Evolutionary conservation across 441 rosid genomes (phyloP).

Genomic region (Sinapis alba): DNA sequence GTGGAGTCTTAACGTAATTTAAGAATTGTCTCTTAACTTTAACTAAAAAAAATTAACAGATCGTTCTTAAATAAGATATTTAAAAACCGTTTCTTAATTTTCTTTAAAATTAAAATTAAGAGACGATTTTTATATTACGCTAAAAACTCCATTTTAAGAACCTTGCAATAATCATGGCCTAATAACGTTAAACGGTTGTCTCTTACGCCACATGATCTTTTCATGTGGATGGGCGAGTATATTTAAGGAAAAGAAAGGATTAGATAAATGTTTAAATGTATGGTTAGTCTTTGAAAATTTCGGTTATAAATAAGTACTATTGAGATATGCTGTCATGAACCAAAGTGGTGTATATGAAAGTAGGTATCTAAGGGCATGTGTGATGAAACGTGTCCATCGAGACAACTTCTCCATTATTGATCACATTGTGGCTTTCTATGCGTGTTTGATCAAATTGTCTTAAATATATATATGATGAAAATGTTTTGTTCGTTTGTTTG

Average conservation of each 20-base stretch:
- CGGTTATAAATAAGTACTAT: neutral
- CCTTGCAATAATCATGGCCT: no score
- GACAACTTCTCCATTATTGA: conserved; percentile 22
- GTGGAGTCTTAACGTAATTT: no score
- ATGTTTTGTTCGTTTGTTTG: conserved; percentile 23
- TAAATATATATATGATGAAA: conserved; percentile 3
- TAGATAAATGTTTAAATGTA: neutral
- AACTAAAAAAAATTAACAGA: no score
- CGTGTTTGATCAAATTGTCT: conserved; percentile 17
- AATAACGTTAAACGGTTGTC: neutral
- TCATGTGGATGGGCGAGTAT: neutral
- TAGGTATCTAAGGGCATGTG: conserved; percentile 3
- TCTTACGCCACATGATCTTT: neutral
- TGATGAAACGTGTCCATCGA: conserved; percentile 18
- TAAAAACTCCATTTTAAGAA: no score
- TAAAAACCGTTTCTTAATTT: no score
- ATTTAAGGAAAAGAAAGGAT: neutral
- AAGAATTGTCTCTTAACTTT: no score
- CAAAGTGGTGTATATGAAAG: conserved; percentile 4
- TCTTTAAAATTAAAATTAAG: no score
- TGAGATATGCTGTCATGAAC: neutral
- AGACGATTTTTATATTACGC: no score
- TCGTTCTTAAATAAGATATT: no score
- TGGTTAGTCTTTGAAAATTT: neutral
- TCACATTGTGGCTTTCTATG: conserved; percentile 16